phyloP scores from a whole-genome alignment of 305 asterid species.

The Coffea humblotiana region DNA sequence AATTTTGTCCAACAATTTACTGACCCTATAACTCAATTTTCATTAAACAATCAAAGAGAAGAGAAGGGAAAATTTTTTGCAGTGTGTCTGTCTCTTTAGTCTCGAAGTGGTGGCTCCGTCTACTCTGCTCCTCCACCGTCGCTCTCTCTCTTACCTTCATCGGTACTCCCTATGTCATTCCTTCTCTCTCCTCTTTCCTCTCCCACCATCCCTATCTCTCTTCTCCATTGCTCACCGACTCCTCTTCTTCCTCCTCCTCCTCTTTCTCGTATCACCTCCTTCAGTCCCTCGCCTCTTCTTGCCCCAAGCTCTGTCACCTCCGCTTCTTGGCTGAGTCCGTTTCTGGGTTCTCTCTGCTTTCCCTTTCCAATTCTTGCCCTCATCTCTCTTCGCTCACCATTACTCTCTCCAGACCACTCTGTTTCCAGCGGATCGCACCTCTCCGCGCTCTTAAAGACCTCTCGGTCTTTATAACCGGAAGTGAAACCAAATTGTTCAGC shows the following conservation, averaged over 20 bases:
- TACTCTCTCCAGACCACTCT: conserved; percentile 50
- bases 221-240: conserved; percentile 35
- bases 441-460: conserved; percentile 50
- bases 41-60: too few species aligned
- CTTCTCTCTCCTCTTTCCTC: conserved; percentile 45
- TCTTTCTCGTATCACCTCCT: conserved; percentile 22
- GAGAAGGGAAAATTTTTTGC: too few species aligned
- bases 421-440: conserved; percentile 47
- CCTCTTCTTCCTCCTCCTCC: conserved; percentile 19
- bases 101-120: conserved; percentile 61
- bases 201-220: conserved; percentile 43
- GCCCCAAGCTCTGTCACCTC: conserved; percentile 55
- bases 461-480: conserved; percentile 36
- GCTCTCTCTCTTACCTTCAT: conserved; percentile 47
- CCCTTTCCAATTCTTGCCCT: conserved; percentile 45
- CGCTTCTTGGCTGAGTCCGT: conserved; percentile 41
- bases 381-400: conserved; percentile 52
- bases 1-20: too few species aligned
- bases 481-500: conserved; percentile 17
- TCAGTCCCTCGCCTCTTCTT: conserved; percentile 39
- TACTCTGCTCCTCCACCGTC: conserved; percentile 58
- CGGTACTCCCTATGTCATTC: conserved; percentile 22
- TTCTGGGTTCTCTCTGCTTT: conserved; percentile 35
- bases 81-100: conserved; percentile 48
- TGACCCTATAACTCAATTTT: too few species aligned